These are phyloP conservation scores for Penicillium capsulatum DNA, from an alignment of 2,329 filamentous ascomycete species.

Conservation along the genomic window DNA sequence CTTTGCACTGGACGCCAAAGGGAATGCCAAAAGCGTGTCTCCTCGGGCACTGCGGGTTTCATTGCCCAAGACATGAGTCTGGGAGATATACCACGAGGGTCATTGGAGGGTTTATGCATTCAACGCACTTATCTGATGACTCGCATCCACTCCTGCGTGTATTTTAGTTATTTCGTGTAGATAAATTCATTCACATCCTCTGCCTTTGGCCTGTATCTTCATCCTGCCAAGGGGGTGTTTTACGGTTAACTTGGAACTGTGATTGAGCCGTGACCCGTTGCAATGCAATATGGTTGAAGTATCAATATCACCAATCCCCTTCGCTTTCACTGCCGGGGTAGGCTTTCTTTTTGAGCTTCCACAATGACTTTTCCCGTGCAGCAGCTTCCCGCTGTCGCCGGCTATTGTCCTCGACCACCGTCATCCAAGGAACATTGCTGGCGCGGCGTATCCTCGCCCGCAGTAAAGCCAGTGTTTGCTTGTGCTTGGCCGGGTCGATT, in stretches of 20 bases:
- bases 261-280: too few relatives aligned
- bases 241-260: too few relatives aligned
- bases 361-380: conserved; percentile 30
- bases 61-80: not conserved
- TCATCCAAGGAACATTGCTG: conserved; percentile 42
- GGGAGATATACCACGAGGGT: too few relatives aligned
- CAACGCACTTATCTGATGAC: too few relatives aligned
- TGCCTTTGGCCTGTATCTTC: too few relatives aligned
- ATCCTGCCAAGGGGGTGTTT: too few relatives aligned
- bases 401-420: conserved; percentile 34
- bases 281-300: not conserved
- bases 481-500: conserved; percentile 11
- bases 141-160: too few relatives aligned
- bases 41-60: conserved; percentile 1
- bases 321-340: conserved; percentile 39
- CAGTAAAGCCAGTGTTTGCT: conserved; percentile 24
- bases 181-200: too few relatives aligned
- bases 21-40: conserved; percentile 1
- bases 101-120: too few relatives aligned
- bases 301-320: conserved; percentile 26
- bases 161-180: too few relatives aligned
- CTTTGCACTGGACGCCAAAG: not conserved
- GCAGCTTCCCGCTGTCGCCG: conserved; percentile 25
- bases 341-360: conserved; percentile 40
- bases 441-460: conserved; percentile 35